phyloP scores from a whole-genome alignment of 176 grass and related monocot genomes.

The Metroxylon sagu region DNA sequence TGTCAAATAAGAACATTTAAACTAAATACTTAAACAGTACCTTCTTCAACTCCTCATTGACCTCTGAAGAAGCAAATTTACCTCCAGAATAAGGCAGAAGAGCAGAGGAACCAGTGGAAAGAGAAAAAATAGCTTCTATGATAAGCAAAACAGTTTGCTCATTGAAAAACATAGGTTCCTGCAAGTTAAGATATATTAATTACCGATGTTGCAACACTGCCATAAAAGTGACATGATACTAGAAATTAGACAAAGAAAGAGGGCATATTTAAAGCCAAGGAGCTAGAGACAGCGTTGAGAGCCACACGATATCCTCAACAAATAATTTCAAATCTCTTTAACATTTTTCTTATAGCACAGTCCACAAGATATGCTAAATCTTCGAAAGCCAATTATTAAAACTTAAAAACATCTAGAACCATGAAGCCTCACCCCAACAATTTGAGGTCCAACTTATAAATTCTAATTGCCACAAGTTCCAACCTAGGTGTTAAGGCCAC shows the following conservation, averaged over 20 bases:
- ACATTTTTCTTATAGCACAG: too few relatives aligned
- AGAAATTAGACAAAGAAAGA: not conserved
- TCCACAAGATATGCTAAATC: too few relatives aligned
- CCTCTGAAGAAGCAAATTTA: slow-evolving; percentile 25
- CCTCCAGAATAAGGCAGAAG: slow-evolving; percentile 38
- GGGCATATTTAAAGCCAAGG: too few relatives aligned
- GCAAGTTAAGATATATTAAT: slow-evolving; percentile 25
- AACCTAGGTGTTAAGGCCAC: too few relatives aligned
- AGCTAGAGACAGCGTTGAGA: too few relatives aligned
- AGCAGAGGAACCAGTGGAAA: slow-evolving; percentile 65
- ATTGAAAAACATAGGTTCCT: slow-evolving; percentile 67
- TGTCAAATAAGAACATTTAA: slow-evolving; percentile 19
- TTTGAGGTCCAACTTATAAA: too few relatives aligned
- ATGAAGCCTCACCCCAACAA: too few relatives aligned
- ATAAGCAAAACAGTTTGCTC: slow-evolving; percentile 60
- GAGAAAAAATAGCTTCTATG: slow-evolving; percentile 68
- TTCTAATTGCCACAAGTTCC: too few relatives aligned
- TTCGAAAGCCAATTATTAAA: too few relatives aligned
- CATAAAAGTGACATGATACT: not conserved
- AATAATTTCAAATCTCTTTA: too few relatives aligned
- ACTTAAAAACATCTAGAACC: too few relatives aligned
- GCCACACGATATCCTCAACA: too few relatives aligned
- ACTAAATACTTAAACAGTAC: slow-evolving; percentile 18
- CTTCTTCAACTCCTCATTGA: slow-evolving; percentile 31
- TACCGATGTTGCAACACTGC: slow-evolving; percentile 12